Base-by-base conservation (phyloP, 257 asterid genomes). In the Hygrophila difformis region DNA sequence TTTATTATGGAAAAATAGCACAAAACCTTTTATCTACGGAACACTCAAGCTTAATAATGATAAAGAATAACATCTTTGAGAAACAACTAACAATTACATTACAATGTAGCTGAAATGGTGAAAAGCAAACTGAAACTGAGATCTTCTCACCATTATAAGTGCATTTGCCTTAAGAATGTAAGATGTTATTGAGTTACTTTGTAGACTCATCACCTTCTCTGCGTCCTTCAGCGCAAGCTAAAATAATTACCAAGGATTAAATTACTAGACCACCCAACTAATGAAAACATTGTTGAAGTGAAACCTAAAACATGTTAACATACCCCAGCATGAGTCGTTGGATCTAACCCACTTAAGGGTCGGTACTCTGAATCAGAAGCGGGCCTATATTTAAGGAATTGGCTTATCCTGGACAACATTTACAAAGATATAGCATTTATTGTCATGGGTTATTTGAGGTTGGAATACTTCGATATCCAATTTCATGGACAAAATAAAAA, bases 171-270 rank as follows among this genome's bases (percentile, higher is more conserved):
- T 80, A 54, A 91, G 81, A 53, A 91, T 51, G 59, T 78, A 74
- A 35, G 94, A 58, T 36, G 45, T 55, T n/a, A 62, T 68, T 24
- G 68, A 65, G 56, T 65, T 55, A 36, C 67, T 63, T 36, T 64
- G 71, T 11, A 76, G 46, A 46, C 60, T 61, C 81, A 80, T 66
- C 67, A 91, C 78, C 74, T 82, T 91, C 62, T 86, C 95, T 11
- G 89, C 94, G 65, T 91, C 99, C 74, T 83, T 91, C 40, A 87
- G 47, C 7, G 95, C 97, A 72, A 86, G 95, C 99, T 91, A 73
- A 58, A 58, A 59, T 28, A 50, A 36, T 28, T 12, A 50, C 36
- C 42, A 47, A 43, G n/a, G 26, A 26, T 47, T 17, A 43, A 51
- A 54, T 18, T 39, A 38, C 44, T 12, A 50, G 11, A 36, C 36